Conservation (phyloP, 164 flowering plant species). For the Annona cherimola region DNA sequence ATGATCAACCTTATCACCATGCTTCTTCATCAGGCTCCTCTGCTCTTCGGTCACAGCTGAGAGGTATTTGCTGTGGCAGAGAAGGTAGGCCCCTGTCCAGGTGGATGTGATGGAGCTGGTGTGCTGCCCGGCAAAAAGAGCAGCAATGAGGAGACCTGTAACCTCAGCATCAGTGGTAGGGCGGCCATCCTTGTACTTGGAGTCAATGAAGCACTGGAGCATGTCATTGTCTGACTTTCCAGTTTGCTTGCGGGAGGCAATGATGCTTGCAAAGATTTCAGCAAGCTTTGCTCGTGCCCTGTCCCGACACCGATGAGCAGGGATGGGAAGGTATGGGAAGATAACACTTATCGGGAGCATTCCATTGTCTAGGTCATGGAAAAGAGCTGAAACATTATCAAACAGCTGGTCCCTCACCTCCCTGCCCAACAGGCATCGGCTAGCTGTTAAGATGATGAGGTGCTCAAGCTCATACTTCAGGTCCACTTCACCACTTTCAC, state of each 20-base stretch:
- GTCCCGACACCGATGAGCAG: constrained; percentile 91
- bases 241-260: constrained; percentile 55
- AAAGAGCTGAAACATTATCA: constrained; percentile 87
- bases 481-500: constrained; percentile 86
- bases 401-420: constrained; percentile 92
- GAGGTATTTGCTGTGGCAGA: constrained; percentile 47
- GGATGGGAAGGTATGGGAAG: constrained; percentile 86
- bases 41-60: constrained; percentile 75
- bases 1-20: constrained; percentile 74
- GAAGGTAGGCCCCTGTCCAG: constrained; percentile 96
- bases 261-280: constrained; percentile 67
- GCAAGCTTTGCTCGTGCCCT: constrained; percentile 76
- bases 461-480: constrained; percentile 88
- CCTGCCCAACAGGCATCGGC: constrained; percentile 86
- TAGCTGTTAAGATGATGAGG: constrained; percentile 90
- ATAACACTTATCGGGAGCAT: constrained; percentile 96
- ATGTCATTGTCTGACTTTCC: constrained; percentile 74
- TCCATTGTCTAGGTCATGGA: constrained; percentile 95
- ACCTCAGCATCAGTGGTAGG: constrained; percentile 81
- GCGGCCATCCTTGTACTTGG: constrained; percentile 92
- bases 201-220: constrained; percentile 89
- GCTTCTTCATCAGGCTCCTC: constrained; percentile 51
- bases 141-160: constrained; percentile 96
- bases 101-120: constrained; percentile 93
- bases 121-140: constrained; percentile 97